Evolutionary conservation across 306 rosid genomes (phyloP), one percentile per base, ranked within the genome.

Genomic region (Vigna hirtella): DNA sequence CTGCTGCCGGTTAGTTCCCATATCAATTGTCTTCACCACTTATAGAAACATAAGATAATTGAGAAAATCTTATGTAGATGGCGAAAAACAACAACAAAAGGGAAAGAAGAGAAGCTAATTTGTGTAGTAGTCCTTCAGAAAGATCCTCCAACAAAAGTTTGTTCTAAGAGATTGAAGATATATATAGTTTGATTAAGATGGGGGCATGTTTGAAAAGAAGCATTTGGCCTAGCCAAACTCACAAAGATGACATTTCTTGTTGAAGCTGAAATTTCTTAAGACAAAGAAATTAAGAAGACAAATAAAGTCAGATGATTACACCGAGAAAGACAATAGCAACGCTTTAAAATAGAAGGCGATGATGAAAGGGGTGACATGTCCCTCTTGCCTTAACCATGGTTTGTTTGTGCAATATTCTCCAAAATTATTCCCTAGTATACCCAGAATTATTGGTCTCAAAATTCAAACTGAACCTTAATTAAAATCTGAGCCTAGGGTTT

Each of bases 1-100:
- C 66, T 85, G 87, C 72, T 77, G 87, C 3, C 85, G 83, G 83
- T 93, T 93, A 69, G 90, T 88, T 81, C 93, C 89, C 92, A 82
- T 86, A 45, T 77, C 75, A 71, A 58, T 58, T 85, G 63, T 69
- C 64, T 72, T 67, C 70, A 68, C 71, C 81, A 79, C 77, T 84
- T 84, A 51, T 13, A 73, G 72, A 81, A 73, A 15, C 83, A 69
- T 9, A 51, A 48, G 67, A 85, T 58, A 56, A 16, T 40, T 16
- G 26, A 45, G 59, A 52, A 70, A 57, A 74, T 77, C 58, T 52
- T 22, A 16, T 69, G 66, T 66, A 76, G 16, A 56, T 48, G 67
- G 15, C 9, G 57, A 55, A 70, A 34, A 70, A 70, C 5, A 45
- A 68, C 36, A 68, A 45, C 53, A 47, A 68, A 30, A 11, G 4